phyloP scores from a whole-genome alignment of 2,329 filamentous ascomycete species.

The Capronia epimyces region DNA sequence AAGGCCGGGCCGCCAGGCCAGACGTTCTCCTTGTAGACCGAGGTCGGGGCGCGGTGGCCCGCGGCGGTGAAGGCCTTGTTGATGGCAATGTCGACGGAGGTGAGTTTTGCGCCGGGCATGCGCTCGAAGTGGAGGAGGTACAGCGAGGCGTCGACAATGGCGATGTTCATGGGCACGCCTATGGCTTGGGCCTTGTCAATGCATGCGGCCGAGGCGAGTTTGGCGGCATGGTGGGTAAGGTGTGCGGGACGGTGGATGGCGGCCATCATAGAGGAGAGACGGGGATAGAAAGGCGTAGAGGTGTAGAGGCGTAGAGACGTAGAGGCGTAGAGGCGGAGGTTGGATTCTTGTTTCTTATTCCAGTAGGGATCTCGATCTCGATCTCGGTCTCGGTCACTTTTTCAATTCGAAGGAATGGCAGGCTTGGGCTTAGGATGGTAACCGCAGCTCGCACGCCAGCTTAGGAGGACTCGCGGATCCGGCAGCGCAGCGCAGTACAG shows the following conservation, averaged over 20 bases:
- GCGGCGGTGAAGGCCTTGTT: constrained; percentile 53
- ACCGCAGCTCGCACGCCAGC: no score
- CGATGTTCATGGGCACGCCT: constrained; percentile 30
- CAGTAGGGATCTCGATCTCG: no score
- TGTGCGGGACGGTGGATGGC: constrained; percentile 25
- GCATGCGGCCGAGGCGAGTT: constrained; percentile 27
- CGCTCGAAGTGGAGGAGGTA: constrained; percentile 42
- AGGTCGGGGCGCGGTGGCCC: constrained; percentile 49
- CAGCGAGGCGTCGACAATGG: constrained; percentile 28
- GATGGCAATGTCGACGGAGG: constrained; percentile 51
- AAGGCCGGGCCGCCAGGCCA: constrained; percentile 50
- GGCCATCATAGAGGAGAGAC: constrained; percentile 7
- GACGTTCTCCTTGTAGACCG: constrained; percentile 50
- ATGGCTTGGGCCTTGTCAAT: constrained; percentile 26
- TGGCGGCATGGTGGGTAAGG: constrained; percentile 27
- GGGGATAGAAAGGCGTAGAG: no score
- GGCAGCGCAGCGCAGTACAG: no score
- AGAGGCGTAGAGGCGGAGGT: no score
- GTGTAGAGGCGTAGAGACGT: no score
- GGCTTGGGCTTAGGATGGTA: no score
- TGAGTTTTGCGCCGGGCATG: constrained; percentile 49
- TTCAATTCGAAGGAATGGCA: no score
- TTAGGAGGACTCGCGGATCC: no score
- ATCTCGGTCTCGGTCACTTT: no score
- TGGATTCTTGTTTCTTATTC: no score